These are phyloP conservation scores for Leptographium wingfieldii DNA, from an alignment of 2,329 filamentous ascomycete species.

Conservation along the genomic window DNA sequence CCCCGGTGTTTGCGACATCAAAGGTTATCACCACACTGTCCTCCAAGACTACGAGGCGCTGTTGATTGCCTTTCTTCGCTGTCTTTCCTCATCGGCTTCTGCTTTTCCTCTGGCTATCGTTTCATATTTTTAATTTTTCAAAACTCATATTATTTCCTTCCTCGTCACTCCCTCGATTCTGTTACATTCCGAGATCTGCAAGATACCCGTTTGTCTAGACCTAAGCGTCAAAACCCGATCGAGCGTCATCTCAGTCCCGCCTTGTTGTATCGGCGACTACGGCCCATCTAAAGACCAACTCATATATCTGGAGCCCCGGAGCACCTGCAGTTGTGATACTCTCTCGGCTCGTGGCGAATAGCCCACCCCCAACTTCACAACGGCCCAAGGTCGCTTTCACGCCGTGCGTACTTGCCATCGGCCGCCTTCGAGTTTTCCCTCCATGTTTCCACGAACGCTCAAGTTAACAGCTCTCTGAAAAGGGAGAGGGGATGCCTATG, in stretches of 20 bases:
- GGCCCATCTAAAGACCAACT: background rate
- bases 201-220: background rate
- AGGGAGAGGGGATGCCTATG: constrained; percentile 32
- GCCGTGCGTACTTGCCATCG: constrained; percentile 4
- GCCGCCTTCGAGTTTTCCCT: background rate
- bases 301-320: background rate
- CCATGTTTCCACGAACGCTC: background rate
- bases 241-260: background rate
- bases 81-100: background rate
- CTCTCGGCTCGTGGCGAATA: background rate
- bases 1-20: background rate
- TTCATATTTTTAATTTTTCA: background rate
- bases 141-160: background rate
- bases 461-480: constrained; percentile 2
- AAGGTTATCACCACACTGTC: background rate
- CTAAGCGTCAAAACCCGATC: background rate
- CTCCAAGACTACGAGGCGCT: background rate
- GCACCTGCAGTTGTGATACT: background rate
- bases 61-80: background rate
- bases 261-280: background rate
- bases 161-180: background rate
- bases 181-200: background rate
- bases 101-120: background rate
- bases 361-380: background rate
- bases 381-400: background rate